phyloP scores from a whole-genome alignment of 441 rosid species.

The Macaranga tanarius region DNA sequence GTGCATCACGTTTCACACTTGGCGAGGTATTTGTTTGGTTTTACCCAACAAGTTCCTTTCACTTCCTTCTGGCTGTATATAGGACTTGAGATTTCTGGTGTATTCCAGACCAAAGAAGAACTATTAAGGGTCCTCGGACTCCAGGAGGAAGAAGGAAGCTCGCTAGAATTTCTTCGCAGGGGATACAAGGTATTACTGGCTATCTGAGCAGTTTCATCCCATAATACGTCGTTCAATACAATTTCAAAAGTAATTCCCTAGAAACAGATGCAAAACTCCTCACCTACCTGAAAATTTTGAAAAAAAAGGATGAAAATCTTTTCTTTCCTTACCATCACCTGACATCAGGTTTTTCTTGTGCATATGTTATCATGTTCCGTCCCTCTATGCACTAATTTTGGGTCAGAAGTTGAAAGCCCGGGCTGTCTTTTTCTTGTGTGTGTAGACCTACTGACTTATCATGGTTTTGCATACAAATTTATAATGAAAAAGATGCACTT shows the following conservation, averaged over 20 bases:
- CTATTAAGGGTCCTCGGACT: constrained; percentile 81
- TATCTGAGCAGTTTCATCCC: constrained; percentile 12
- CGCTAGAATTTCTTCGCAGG: constrained; percentile 82
- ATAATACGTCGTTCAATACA: not conserved
- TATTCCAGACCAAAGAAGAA: constrained; percentile 85
- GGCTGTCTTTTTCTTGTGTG: not conserved
- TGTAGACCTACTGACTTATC: not conserved
- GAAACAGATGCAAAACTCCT: not conserved
- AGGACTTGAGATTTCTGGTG: constrained; percentile 10
- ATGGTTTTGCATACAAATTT: not conserved
- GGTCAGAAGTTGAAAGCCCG: not conserved
- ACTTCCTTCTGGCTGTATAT: constrained; percentile 14
- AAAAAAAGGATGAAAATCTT: no score
- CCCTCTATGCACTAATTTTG: not conserved
- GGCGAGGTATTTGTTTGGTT: constrained; percentile 57
- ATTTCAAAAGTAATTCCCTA: not conserved
- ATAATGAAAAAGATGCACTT: not conserved
- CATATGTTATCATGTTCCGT: not conserved
- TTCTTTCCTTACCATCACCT: not conserved
- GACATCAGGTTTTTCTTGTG: not conserved
- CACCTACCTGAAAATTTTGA: not conserved
- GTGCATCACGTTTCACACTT: constrained; percentile 78
- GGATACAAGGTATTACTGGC: constrained; percentile 69
- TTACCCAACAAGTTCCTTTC: constrained; percentile 10
- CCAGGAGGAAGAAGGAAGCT: constrained; percentile 91